Conservation (phyloP, 2,329 filamentous ascomycete species). For the Stachybotrys elegans region DNA sequence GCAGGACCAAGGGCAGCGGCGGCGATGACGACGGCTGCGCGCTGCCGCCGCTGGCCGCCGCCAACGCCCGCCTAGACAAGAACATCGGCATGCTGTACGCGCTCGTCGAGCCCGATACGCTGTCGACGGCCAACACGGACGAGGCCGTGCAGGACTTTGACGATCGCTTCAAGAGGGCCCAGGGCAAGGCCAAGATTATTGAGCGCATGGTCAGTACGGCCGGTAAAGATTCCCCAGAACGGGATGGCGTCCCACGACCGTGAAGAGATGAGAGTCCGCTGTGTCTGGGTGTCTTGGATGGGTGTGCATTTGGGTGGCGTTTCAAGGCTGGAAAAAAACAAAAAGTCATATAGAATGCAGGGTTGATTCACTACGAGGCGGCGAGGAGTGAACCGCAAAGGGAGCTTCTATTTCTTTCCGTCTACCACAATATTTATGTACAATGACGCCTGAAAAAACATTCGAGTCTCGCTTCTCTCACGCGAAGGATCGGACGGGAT, state of each 20-base stretch:
- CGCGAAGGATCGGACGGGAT: slow-evolving; percentile 60
- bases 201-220: slow-evolving; percentile 55
- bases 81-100: slow-evolving; percentile 72
- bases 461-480: slow-evolving; percentile 29
- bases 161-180: slow-evolving; percentile 76
- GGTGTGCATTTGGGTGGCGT: too few species aligned
- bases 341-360: too few species aligned
- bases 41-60: slow-evolving; percentile 38
- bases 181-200: slow-evolving; percentile 79
- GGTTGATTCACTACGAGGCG: too few species aligned
- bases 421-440: slow-evolving; percentile 19
- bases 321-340: too few species aligned
- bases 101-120: slow-evolving; percentile 70
- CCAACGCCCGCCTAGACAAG: slow-evolving; percentile 65
- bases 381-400: too few species aligned
- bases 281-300: too few species aligned
- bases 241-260: slow-evolving; percentile 16
- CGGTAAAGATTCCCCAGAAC: slow-evolving; percentile 12
- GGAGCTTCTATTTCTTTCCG: slow-evolving; percentile 22
- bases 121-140: slow-evolving; percentile 79
- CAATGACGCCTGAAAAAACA: slow-evolving; percentile 14
- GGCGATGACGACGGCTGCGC: slow-evolving; percentile 10
- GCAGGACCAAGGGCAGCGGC: slow-evolving; percentile 3
- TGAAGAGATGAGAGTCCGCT: too few species aligned
- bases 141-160: slow-evolving; percentile 90